Percentiles rank a stretch among this genome's conserved stretches.
Conservation (phyloP, 148 eudicot genomes). For the Rhododendron molle region DNA sequence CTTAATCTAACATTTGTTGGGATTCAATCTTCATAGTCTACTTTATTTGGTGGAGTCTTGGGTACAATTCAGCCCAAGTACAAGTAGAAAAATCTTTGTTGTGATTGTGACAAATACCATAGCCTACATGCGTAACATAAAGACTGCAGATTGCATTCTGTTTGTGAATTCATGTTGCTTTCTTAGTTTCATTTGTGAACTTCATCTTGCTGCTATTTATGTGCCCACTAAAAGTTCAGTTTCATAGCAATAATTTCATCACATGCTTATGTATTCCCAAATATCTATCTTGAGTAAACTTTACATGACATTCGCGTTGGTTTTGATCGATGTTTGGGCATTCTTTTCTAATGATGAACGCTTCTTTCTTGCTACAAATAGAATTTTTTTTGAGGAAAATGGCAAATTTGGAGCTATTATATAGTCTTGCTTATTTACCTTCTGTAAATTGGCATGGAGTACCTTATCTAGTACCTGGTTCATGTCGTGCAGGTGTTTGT, state of each 20-base stretch:
- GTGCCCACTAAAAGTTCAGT: neutral
- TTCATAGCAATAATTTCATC: neutral
- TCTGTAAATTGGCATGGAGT: neutral
- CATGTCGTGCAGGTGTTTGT: conserved; percentile 66
- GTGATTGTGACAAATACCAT: neutral
- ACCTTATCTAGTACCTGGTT: neutral
- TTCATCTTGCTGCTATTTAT: neutral
- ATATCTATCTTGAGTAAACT: neutral
- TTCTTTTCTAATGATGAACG: neutral
- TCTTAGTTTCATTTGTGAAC: neutral
- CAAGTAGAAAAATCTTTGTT: neutral
- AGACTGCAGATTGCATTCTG: neutral
- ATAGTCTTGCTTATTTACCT: neutral
- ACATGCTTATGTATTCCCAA: neutral
- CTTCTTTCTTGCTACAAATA: neutral
- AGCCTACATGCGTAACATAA: neutral
- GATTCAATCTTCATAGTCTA: neutral
- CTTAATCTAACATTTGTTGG: neutral
- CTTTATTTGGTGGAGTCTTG: neutral
- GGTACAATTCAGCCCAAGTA: neutral
- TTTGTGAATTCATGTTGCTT: neutral
- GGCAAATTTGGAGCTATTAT: neutral
- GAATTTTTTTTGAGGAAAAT: neutral
- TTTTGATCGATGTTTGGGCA: neutral
- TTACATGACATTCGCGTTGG: neutral